Base-by-base conservation (phyloP, 1,284 basidiomycete genomes). In the Malassezia pachydermatis region DNA sequence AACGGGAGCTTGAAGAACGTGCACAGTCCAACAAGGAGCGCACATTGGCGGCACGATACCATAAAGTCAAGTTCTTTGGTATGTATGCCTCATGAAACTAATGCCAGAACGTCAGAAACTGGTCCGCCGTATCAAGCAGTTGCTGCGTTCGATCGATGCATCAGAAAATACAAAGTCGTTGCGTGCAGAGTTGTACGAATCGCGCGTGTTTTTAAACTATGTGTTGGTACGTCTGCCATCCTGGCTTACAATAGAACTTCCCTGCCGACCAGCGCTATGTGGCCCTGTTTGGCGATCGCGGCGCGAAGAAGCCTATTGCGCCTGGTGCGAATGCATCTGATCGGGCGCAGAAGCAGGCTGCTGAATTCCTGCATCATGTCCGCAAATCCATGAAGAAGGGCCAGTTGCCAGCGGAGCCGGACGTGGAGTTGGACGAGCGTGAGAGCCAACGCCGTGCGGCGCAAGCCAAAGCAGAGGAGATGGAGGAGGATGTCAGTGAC, bases 11-110 rank as follows among this genome's bases (percentile, higher is more conserved):
- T 5, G 32, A 46, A 19, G 40, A 22, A 35, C 37, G 41, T 16
- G 16, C 27, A 27, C 37, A 46, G 19, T 41, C 44, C 5, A 30
- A 28, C 14, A 46, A 47, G 30, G 50, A 42, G 39, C 38, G 45
- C 16, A 23, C 17, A 3, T 23, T 41, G 9, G 44, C 50, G 5
- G 28, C 19, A 9, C 23, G 45, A 16, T 52, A 52, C 39, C 50
- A 52, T 40, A 52, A 52, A 19, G 45, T 47, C 40, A 52, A 52
- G 45, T 52, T 52, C 22, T 52, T 52, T 23, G 50, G 46, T 48
- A 27, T 24, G 46, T 36, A n/a, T 36, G 34, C n/a, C 17, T 16
- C 5, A 6, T 16, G 14, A 2, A 19, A 20, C n/a, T 28, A 22
- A 30, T 19, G 19, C 32, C n/a, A 48, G 46, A 52, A 30, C 50